phyloP scores from a whole-genome alignment of 2,329 filamentous ascomycete genomes.

The Epichloe sp. region DNA sequence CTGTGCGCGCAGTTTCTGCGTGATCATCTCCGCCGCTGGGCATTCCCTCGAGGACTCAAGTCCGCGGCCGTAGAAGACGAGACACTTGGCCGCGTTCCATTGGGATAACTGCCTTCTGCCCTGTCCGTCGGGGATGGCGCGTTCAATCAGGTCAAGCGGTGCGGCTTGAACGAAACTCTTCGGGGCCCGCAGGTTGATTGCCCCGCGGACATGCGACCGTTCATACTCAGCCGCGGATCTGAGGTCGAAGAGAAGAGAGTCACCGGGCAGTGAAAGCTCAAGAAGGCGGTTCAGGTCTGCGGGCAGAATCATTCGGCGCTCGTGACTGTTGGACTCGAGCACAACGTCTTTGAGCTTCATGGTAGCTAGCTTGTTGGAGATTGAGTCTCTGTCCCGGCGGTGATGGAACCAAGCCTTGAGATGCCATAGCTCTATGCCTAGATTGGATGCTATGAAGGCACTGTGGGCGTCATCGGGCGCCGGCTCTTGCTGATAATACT shows the following conservation, averaged over 20 bases:
- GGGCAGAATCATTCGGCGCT: conserved; percentile 35
- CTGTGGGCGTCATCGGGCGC: conserved; percentile 35
- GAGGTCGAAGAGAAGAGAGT: conserved; percentile 36
- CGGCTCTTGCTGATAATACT: conserved; percentile 36
- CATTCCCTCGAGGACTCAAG: conserved; percentile 38
- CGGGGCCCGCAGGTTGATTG: conserved; percentile 38
- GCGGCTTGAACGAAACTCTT: conserved; percentile 34
- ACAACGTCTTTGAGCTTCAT: conserved; percentile 27
- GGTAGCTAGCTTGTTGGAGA: conserved; percentile 30
- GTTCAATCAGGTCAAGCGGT: conserved; percentile 37
- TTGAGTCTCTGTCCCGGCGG: conserved; percentile 34
- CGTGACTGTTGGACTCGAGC: conserved; percentile 15
- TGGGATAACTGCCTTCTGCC: conserved; percentile 32
- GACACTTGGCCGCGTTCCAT: conserved; percentile 32
- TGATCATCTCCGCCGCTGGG: conserved; percentile 31
- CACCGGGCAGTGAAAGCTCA: conserved; percentile 33
- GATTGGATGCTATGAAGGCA: conserved; percentile 40
- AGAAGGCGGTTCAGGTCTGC: conserved; percentile 37
- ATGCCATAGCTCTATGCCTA: conserved; percentile 37
- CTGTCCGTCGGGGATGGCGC: conserved; percentile 34
- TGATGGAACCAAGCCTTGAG: conserved; percentile 44
- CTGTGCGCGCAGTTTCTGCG: conserved; percentile 30
- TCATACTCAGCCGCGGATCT: conserved; percentile 33
- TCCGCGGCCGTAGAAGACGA: conserved; percentile 40
- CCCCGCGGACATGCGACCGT: conserved; percentile 37